Evolutionary conservation across 73 alveolate species (phyloP).

Genomic region (Paramecium octaurelia): DNA sequence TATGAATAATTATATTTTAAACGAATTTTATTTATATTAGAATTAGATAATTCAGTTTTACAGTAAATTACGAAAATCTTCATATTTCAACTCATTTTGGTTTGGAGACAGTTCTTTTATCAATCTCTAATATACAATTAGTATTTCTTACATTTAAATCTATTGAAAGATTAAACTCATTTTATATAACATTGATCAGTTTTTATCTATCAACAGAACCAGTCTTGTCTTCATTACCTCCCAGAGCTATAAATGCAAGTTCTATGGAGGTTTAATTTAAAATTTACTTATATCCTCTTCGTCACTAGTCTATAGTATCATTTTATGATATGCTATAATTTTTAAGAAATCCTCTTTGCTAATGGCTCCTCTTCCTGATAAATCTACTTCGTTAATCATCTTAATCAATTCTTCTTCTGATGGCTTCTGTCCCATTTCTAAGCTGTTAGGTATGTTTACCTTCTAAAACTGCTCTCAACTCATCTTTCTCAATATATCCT

Average conservation of each 20-base stretch:
- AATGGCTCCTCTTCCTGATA: slow-evolving; percentile 56
- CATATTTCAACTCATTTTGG: slow-evolving; percentile 49
- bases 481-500: slow-evolving; percentile 73
- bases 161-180: slow-evolving; percentile 55
- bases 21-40: no score
- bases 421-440: slow-evolving; percentile 60
- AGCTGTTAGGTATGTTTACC: background rate
- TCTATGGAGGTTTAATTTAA: background rate
- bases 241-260: slow-evolving; percentile 95
- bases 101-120: slow-evolving; percentile 54
- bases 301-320: slow-evolving; percentile 43
- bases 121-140: background rate
- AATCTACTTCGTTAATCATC: slow-evolving; percentile 60
- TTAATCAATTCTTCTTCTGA: slow-evolving; percentile 53
- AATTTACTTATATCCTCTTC: slow-evolving; percentile 56
- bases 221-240: slow-evolving; percentile 91
- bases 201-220: slow-evolving; percentile 68
- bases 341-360: slow-evolving; percentile 52
- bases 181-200: slow-evolving; percentile 43
- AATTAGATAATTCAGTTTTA: slow-evolving; percentile 22
- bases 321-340: slow-evolving; percentile 52
- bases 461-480: slow-evolving; percentile 71
- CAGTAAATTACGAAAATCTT: slow-evolving; percentile 52
- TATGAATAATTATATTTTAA: no score
- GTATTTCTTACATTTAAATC: slow-evolving; percentile 51